Conservation (phyloP, 1,284 basidiomycete genomes). For the Caloboletus inedulis region DNA sequence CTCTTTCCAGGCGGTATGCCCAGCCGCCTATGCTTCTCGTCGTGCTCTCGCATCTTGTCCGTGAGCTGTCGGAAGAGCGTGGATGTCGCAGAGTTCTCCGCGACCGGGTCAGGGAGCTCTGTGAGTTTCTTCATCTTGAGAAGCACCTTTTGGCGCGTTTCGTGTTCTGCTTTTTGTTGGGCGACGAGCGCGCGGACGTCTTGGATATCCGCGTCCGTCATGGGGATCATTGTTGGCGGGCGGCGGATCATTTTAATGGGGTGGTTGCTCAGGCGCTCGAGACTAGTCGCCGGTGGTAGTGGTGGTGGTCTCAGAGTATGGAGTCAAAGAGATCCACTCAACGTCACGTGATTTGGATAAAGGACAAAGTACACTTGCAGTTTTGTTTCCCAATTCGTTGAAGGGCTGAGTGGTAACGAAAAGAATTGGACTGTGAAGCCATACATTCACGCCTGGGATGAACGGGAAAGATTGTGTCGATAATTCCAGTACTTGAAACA, state of each 20-base stretch:
- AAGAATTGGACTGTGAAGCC: not conserved
- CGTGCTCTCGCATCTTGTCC: slow-evolving; percentile 29
- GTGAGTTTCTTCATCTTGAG: slow-evolving; percentile 44
- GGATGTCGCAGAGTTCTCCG: slow-evolving; percentile 31
- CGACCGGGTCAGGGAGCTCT: slow-evolving; percentile 39
- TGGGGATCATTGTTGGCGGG: slow-evolving; percentile 66
- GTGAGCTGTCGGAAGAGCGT: slow-evolving; percentile 41
- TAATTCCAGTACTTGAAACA: not conserved
- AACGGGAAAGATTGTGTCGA: not conserved
- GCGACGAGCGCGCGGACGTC: slow-evolving; percentile 62
- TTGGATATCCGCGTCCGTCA: slow-evolving; percentile 72
- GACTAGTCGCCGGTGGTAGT: not conserved
- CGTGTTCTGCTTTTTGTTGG: slow-evolving; percentile 49
- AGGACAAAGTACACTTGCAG: too few relatives aligned
- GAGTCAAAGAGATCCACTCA: too few relatives aligned
- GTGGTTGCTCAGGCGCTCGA: not conserved
- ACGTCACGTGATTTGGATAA: too few relatives aligned
- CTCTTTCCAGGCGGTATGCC: slow-evolving; percentile 40
- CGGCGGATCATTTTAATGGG: slow-evolving; percentile 57
- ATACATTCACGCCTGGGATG: not conserved
- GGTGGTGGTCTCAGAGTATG: too few relatives aligned
- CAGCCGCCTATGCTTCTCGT: slow-evolving; percentile 39
- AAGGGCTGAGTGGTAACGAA: not conserved
- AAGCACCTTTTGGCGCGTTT: slow-evolving; percentile 39
- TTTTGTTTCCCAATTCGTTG: not conserved